Evolutionary conservation across 176 grass and related monocot genomes (phyloP).

Genomic region (Paspalum notatum): DNA sequence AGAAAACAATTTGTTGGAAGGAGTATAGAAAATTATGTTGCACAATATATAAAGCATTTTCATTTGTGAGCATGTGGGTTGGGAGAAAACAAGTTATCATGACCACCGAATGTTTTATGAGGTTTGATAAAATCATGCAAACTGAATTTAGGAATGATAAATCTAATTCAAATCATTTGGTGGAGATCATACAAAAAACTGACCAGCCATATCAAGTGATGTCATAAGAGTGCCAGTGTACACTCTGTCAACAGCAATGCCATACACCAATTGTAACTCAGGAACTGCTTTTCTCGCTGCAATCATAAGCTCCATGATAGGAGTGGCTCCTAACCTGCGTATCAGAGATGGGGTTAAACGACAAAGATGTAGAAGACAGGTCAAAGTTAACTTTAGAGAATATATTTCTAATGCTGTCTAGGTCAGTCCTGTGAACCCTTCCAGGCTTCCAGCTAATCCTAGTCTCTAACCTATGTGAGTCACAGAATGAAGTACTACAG

Average conservation of each 20-base stretch:
- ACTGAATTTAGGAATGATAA: constrained; percentile 7
- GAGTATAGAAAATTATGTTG: constrained; percentile 2
- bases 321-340: constrained; percentile 85
- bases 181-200: constrained; percentile 21
- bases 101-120: background rate
- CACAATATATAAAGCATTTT: constrained; percentile 3
- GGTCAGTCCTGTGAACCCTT: background rate
- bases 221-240: constrained; percentile 97
- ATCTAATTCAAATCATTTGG: constrained; percentile 22
- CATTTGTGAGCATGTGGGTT: background rate
- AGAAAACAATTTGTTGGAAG: background rate
- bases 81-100: background rate
- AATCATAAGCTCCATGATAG: constrained; percentile 99
- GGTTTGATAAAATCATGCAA: background rate
- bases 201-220: constrained; percentile 99
- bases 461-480: background rate
- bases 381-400: background rate
- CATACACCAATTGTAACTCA: constrained; percentile 89
- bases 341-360: constrained; percentile 39
- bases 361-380: constrained; percentile 9
- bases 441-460: background rate
- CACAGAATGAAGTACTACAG: background rate
- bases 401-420: background rate
- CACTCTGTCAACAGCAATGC: constrained; percentile 97
- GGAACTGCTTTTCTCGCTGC: constrained; percentile 89